Percentiles rank a stretch among this genome's conserved stretches.
Conservation (phyloP, 2,329 filamentous ascomycete species). For the Rhinocladiella mackenziei region DNA sequence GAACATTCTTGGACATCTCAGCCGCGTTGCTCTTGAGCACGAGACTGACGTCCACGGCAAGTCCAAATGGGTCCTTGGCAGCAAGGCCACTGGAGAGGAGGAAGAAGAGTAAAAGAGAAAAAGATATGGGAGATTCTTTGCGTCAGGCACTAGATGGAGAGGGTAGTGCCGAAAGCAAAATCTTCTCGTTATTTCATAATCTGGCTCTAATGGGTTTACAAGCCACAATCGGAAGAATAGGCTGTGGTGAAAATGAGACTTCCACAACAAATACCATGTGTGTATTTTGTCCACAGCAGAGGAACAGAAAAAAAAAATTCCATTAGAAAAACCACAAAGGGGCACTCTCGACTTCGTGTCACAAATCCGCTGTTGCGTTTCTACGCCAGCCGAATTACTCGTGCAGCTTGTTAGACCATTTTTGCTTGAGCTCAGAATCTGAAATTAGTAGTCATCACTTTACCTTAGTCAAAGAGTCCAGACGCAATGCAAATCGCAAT, state of each 20-base stretch:
- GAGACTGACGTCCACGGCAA: constrained; percentile 46
- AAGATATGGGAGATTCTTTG: neutral
- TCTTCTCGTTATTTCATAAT: constrained; percentile 7
- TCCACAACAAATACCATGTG: constrained; percentile 1
- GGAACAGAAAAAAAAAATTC: constrained; percentile 2
- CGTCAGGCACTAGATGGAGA: neutral
- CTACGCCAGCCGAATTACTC: no score
- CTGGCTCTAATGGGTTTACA: constrained; percentile 2
- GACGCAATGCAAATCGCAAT: no score
- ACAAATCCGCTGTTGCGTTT: no score
- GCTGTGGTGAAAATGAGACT: constrained; percentile 1
- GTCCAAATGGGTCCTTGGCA: constrained; percentile 42
- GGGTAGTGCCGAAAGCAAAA: constrained; percentile 1
- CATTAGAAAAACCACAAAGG: no score
- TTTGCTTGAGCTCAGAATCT: no score
- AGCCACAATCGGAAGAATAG: constrained; percentile 2
- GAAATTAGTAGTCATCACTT: no score
- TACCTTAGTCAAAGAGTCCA: no score
- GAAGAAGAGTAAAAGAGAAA: constrained; percentile 31
- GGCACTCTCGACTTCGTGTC: no score
- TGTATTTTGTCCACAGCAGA: constrained; percentile 6
- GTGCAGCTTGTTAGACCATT: no score
- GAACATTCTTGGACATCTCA: constrained; percentile 51
- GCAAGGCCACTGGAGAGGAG: constrained; percentile 42
- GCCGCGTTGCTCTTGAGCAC: constrained; percentile 51